These are phyloP conservation scores for Penicillium brevicompactum DNA, from an alignment of 2,329 filamentous ascomycete genomes.

Conservation along the genomic window DNA sequence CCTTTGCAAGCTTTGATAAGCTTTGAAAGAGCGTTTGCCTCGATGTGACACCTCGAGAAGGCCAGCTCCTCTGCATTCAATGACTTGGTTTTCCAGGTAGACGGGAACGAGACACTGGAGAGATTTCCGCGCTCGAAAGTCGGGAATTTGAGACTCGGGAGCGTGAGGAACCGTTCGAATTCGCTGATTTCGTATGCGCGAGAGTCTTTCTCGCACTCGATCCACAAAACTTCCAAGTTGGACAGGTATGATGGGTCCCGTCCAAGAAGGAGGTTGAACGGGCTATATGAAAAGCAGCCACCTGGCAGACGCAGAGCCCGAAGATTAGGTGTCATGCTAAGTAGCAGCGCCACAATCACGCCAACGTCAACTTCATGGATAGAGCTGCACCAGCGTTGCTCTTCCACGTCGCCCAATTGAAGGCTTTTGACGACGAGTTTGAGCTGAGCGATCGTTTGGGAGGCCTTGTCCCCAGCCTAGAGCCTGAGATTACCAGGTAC, in stretches of 20 bases:
- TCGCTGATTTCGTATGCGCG: constrained; percentile 10
- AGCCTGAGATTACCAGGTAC: neutral
- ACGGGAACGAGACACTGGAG: constrained; percentile 4
- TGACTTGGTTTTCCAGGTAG: constrained; percentile 2
- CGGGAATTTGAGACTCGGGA: constrained; percentile 6
- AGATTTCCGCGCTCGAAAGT: constrained; percentile 19
- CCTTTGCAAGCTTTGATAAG: constrained; percentile 7
- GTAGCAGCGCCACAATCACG: constrained; percentile 17
- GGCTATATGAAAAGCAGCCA: constrained; percentile 3
- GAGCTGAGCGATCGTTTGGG: constrained; percentile 2
- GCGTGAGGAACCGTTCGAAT: constrained; percentile 13
- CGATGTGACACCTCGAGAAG: constrained; percentile 4
- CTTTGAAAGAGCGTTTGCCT: constrained; percentile 1
- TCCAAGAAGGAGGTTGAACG: constrained; percentile 10
- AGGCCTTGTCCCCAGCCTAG: neutral
- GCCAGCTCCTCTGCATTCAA: neutral
- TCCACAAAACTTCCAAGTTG: constrained; percentile 14
- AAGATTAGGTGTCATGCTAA: constrained; percentile 24
- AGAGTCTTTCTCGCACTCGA: constrained; percentile 4
- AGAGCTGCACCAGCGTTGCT: constrained; percentile 17
- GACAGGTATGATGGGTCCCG: constrained; percentile 15
- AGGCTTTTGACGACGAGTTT: constrained; percentile 10
- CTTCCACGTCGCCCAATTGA: constrained; percentile 8
- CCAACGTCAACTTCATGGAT: constrained; percentile 12
- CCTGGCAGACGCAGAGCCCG: constrained; percentile 15